Conservation (phyloP, 345 rosid genomes). For the Turnera subulata region DNA sequence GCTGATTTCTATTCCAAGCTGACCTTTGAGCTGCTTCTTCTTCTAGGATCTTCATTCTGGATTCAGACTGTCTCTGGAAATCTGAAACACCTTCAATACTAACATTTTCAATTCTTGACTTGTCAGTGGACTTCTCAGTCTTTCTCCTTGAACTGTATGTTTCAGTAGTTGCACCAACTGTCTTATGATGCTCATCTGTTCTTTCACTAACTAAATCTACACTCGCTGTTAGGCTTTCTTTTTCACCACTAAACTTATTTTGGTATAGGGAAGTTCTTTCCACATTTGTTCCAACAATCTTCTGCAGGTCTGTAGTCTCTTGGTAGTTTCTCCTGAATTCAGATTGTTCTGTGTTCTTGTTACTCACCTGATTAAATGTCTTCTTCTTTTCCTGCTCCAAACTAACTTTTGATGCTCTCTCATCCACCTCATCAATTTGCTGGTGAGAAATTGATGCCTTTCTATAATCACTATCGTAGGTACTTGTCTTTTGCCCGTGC, state of each 20-base stretch:
- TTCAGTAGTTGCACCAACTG: constrained; percentile 21
- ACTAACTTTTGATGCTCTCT: constrained; percentile 25
- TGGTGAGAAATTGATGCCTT: constrained; percentile 28
- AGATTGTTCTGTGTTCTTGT: constrained; percentile 24
- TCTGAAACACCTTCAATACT: constrained; percentile 36
- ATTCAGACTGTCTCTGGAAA: constrained; percentile 38
- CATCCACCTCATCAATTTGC: constrained; percentile 33
- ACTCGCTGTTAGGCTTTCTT: constrained; percentile 28
- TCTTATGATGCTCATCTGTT: constrained; percentile 7
- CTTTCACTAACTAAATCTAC: constrained; percentile 18
- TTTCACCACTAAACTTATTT: constrained; percentile 33
- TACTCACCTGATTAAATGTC: constrained; percentile 26
- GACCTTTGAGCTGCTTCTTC: constrained; percentile 36
- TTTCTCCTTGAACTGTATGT: constrained; percentile 22
- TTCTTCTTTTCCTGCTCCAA: constrained; percentile 37
- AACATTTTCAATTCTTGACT: constrained; percentile 30
- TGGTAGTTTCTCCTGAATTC: constrained; percentile 36
- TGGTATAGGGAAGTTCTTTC: constrained; percentile 37
- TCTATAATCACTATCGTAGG: constrained; percentile 25
- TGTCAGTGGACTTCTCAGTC: constrained; percentile 27
- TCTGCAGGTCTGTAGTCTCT: constrained; percentile 35
- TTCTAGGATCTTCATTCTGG: constrained; percentile 36
- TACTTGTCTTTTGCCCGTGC: constrained; percentile 27
- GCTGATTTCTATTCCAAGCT: constrained; percentile 24
- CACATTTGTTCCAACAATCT: constrained; percentile 34